These are phyloP conservation scores for Colletotrichum sp. DNA, from an alignment of 2,329 filamentous ascomycete species.

Conservation along the genomic window DNA sequence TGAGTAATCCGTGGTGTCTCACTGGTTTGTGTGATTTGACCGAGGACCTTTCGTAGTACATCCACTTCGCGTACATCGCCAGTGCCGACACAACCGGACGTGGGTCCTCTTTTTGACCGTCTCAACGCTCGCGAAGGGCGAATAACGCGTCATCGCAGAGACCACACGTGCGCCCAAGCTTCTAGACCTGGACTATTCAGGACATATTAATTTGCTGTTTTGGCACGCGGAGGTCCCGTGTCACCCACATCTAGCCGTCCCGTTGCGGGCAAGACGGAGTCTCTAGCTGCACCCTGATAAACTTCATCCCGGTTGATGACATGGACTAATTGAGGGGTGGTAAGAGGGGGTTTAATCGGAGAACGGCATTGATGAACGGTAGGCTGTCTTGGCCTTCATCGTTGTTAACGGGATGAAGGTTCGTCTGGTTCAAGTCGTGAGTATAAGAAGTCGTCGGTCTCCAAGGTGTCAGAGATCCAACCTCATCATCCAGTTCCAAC, in stretches of 20 bases:
- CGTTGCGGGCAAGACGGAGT: neutral
- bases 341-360: neutral
- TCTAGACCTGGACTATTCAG: neutral
- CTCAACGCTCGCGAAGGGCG: neutral
- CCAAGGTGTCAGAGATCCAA: neutral
- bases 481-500: neutral
- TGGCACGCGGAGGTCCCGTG: neutral
- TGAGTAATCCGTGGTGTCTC: neutral
- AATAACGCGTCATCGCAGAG: constrained; percentile 1
- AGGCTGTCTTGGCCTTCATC: neutral
- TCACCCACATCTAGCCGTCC: neutral
- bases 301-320: neutral
- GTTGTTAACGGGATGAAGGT: neutral
- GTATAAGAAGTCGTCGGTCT: neutral
- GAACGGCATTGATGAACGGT: neutral
- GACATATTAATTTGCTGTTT: neutral
- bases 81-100: constrained; percentile 4
- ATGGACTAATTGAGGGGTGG: neutral
- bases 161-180: neutral
- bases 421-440: neutral
- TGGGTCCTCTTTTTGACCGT: neutral
- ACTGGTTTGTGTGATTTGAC: neutral
- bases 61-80: neutral
- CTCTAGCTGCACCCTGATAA: neutral
- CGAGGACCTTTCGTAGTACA: neutral